Evolutionary conservation across 345 rosid genomes (phyloP), one percentile per base, ranked within the genome.

Genomic region (Aegle marmelos): DNA sequence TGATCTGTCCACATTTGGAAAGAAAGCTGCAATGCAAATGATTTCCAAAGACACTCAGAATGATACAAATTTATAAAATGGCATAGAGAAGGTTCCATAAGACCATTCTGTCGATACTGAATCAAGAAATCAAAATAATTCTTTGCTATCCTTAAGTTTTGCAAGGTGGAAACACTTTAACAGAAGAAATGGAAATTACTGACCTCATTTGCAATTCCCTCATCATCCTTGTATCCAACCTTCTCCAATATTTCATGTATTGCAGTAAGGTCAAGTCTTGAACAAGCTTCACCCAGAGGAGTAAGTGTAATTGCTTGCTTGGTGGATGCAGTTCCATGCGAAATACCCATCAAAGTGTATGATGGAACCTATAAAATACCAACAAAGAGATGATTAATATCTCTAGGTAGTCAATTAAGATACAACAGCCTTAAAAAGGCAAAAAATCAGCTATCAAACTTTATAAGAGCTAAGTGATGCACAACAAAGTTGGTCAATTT

Each of bases 201-300:
- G 39, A 91, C 98, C 93, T 91, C 98, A 87, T 88, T 91, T 76
- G 96, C 96, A 54, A 87, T 77, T 19, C 96, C 98, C 62, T 91
- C 96, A 45, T 93, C 98, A 45, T 93, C 96, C 81, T 88, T 90
- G 85, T 93, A 93, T 70, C 98, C 98, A 36, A 76, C 53, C 81
- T 89, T 90, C 71, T 91, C 96, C 19, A 93, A 87, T 76, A 93
- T 85, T 81, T 90, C 94, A 81, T 91, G 93, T 79, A 91, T 91
- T 0, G 96, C 93, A 4, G 98, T 88, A 68, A 91, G 91, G 86
- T 93, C 96, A 77, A 87, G 76, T 83, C 94, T 89, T 57, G 92
- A 87, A 86, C 93, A 91, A 76, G 96, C 98, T 58, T 93, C 98
- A 0, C 96, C 96, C 7, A 93, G 78, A 76, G 96, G 94, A 6